Conservation (phyloP, 345 rosid species). For the Acer saccharum region DNA sequence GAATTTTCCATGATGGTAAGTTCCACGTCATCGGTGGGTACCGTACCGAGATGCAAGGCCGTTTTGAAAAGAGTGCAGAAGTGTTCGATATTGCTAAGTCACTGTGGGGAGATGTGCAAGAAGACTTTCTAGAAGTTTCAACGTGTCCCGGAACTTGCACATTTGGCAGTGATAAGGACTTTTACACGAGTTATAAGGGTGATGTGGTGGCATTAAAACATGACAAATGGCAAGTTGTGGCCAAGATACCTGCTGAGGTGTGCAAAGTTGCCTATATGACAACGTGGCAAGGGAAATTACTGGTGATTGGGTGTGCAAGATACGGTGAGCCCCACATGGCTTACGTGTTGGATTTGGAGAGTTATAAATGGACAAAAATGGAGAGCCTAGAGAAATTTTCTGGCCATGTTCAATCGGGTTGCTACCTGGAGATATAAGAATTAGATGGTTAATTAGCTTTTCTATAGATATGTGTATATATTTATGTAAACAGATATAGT, state of each 20-base stretch:
- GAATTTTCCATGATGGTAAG: conserved; percentile 56
- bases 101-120: conserved; percentile 47
- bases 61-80: conserved; percentile 51
- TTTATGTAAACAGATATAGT: background rate
- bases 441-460: background rate
- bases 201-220: conserved; percentile 31
- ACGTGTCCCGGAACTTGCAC: conserved; percentile 42
- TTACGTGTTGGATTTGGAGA: conserved; percentile 37
- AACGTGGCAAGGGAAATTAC: conserved; percentile 42
- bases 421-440: conserved; percentile 51
- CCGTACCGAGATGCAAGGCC: conserved; percentile 71
- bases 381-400: conserved; percentile 33
- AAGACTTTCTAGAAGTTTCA: conserved; percentile 31
- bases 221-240: conserved; percentile 47
- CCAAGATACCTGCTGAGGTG: conserved; percentile 59
- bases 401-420: conserved; percentile 71
- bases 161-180: conserved; percentile 17
- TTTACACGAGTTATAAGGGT: conserved; percentile 49
- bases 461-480: background rate
- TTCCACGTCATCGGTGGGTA: conserved; percentile 84
- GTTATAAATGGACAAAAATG: conserved; percentile 45
- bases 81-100: conserved; percentile 41
- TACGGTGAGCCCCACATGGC: conserved; percentile 38
- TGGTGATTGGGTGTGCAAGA: conserved; percentile 57
- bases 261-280: conserved; percentile 34